Percentiles rank a stretch among this genome's conserved stretches.
These are phyloP conservation scores for Podila horticola DNA, from an alignment of 192 early-diverging fungal species.

Conservation along the genomic window DNA sequence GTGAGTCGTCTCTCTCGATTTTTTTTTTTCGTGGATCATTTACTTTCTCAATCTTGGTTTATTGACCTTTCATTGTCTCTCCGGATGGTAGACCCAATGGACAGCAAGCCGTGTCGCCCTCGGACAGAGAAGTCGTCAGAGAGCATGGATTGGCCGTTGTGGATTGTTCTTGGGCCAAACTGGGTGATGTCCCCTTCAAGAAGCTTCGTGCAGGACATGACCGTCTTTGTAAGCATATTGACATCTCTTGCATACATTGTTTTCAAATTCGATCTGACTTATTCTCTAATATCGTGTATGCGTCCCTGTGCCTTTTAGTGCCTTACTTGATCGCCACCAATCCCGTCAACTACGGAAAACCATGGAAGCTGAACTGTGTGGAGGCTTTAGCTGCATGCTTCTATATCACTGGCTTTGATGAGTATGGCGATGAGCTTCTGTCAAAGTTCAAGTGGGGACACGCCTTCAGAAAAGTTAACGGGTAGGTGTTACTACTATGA, in stretches of 20 bases:
- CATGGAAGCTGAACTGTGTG: slow-evolving; percentile 96
- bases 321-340: slow-evolving; percentile 97
- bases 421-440: slow-evolving; percentile 78
- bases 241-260: neutral
- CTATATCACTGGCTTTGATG: slow-evolving; percentile 83
- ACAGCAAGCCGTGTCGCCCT: slow-evolving; percentile 85
- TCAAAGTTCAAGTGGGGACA: slow-evolving; percentile 96
- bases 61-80: neutral
- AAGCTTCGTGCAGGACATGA: slow-evolving; percentile 88
- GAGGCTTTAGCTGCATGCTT: slow-evolving; percentile 96
- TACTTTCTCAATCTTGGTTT: neutral
- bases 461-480: slow-evolving; percentile 91
- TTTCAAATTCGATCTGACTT: neutral
- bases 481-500: slow-evolving; percentile 43
- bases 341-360: slow-evolving; percentile 97
- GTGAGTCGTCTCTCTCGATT: slow-evolving; percentile 37
- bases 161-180: slow-evolving; percentile 96
- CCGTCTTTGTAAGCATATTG: slow-evolving; percentile 73
- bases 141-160: slow-evolving; percentile 89
- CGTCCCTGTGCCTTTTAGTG: slow-evolving; percentile 54
- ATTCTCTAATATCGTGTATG: neutral
- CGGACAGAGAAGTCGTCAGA: slow-evolving; percentile 82
- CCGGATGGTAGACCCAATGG: slow-evolving; percentile 75
- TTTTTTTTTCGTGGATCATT: neutral
- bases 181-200: slow-evolving; percentile 94